Evolutionary conservation across 495 filamentous ascomycete species (phyloP).

Genomic region (Aspergillus carlsbadensis): DNA sequence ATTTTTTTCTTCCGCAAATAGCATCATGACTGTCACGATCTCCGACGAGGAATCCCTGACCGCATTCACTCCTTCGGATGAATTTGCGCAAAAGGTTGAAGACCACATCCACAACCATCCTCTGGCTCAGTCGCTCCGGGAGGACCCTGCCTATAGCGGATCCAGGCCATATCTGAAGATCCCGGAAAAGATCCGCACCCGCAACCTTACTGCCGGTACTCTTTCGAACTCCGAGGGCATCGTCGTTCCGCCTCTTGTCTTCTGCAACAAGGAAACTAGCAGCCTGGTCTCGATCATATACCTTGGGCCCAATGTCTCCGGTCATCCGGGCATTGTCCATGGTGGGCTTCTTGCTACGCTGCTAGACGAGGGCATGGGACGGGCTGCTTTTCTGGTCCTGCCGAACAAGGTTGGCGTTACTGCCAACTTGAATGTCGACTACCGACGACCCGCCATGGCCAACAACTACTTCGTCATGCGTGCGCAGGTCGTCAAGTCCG

Average conservation of each 20-base stretch:
- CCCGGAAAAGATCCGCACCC: slow-evolving; percentile 58
- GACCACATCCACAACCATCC: slow-evolving; percentile 74
- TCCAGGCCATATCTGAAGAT: slow-evolving; percentile 86
- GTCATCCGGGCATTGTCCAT: slow-evolving; percentile 89
- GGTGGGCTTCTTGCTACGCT: slow-evolving; percentile 90
- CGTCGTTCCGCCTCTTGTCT: slow-evolving; percentile 78
- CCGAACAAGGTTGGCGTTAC: slow-evolving; percentile 90
- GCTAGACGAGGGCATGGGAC: slow-evolving; percentile 85
- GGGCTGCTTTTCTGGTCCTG: slow-evolving; percentile 87
- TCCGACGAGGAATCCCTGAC: slow-evolving; percentile 72
- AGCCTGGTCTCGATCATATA: slow-evolving; percentile 72
- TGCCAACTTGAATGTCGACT: slow-evolving; percentile 87
- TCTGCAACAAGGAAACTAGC: slow-evolving; percentile 69
- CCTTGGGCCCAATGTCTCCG: slow-evolving; percentile 79
- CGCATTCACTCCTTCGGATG: slow-evolving; percentile 63
- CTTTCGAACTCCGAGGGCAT: slow-evolving; percentile 74
- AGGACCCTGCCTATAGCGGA: slow-evolving; percentile 66
- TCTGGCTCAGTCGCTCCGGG: slow-evolving; percentile 62
- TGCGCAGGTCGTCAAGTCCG: slow-evolving; percentile 81
- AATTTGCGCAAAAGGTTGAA: slow-evolving; percentile 62
- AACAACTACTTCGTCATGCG: slow-evolving; percentile 74
- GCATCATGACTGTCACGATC: slow-evolving; percentile 48
- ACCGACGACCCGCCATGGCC: slow-evolving; percentile 75
- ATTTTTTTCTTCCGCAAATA: slow-evolving; percentile 23
- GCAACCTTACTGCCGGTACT: slow-evolving; percentile 81